Evolutionary conservation across 352 stramenopile genomes (phyloP), one percentile per base, ranked within the genome.

Genomic region (Pythium volutum): DNA sequence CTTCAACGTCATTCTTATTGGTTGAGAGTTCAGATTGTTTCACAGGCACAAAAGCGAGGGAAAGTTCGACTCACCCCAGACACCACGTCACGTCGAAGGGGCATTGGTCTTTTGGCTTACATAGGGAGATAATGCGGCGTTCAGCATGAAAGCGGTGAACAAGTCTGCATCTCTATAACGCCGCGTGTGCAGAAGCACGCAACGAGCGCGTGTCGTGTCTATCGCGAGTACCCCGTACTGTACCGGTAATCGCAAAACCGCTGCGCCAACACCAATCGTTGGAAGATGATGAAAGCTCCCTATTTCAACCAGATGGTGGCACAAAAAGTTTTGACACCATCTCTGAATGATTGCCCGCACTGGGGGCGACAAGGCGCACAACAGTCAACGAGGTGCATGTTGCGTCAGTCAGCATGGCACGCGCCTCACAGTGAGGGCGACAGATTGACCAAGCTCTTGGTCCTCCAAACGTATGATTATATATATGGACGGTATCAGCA

Each of bases 81-180:
- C 33, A 14, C 33, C 33, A n/a, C n/a, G n/a, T n/a, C n/a, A n/a
- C n/a, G n/a, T n/a, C n/a, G n/a, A n/a, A n/a, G n/a, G n/a, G n/a
- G n/a, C n/a, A n/a, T n/a, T n/a, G n/a, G n/a, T n/a, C n/a, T 36
- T 36, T 9, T 36, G 31, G 31, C 31, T 36, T 11, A n/a, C n/a
- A n/a, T n/a, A n/a, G n/a, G n/a, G n/a, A n/a, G n/a, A n/a, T n/a
- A n/a, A n/a, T n/a, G n/a, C 4, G 38, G 38, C 12, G 12, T n/a
- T 45, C 18, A 23, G 7, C 18, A 7, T 22, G 18, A 22, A 16
- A 4, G 38, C 18, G 12, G 41, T 26, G 18, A 22, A 25, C 38
- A 48, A 14, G 10, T 51, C n/a, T 66, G 59, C 59, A 66, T 66
- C 59, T 59, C 59, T 66, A 49, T 66, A 26, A 42, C 59, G 52